phyloP scores from a whole-genome alignment of 1,139 yeast species.

The Lodderomyces margitis region DNA sequence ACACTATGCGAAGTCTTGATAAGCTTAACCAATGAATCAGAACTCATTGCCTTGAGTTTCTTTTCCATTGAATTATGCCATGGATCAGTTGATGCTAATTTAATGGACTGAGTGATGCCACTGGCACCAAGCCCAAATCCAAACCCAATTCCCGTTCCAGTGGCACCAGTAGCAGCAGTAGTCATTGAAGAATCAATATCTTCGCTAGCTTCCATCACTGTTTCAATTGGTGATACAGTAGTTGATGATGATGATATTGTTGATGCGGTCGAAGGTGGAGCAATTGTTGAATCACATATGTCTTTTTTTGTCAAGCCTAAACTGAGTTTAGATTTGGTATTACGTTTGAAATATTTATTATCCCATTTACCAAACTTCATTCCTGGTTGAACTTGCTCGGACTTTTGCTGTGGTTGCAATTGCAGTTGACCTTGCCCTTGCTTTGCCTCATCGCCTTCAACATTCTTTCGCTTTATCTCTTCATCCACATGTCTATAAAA shows the following conservation, averaged over 20 bases:
- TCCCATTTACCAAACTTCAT: slow-evolving; percentile 24
- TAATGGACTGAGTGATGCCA: not conserved
- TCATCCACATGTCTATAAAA: slow-evolving; percentile 12
- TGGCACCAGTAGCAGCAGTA: not conserved
- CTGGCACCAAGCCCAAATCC: not conserved
- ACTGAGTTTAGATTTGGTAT: slow-evolving; percentile 26
- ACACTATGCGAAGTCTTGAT: slow-evolving; percentile 16
- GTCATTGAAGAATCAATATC: slow-evolving; percentile 11
- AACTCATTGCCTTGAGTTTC: slow-evolving; percentile 14
- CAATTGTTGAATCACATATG: not conserved
- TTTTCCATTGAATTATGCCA: slow-evolving; percentile 12
- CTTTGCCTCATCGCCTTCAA: slow-evolving; percentile 7
- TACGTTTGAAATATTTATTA: slow-evolving; percentile 21
- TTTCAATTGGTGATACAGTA: slow-evolving; percentile 11
- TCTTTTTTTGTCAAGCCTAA: slow-evolving; percentile 22
- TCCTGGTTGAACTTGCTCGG: slow-evolving; percentile 1
- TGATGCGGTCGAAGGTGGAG: slow-evolving; percentile 3
- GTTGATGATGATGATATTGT: slow-evolving; percentile 11
- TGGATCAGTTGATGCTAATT: slow-evolving; percentile 6
- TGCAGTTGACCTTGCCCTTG: not conserved
- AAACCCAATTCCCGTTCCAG: not conserved
- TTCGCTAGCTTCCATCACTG: slow-evolving; percentile 7
- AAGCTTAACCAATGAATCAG: slow-evolving; percentile 17
- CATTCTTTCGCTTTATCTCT: slow-evolving; percentile 13
- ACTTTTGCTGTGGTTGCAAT: not conserved